Evolutionary conservation across 2,329 filamentous ascomycete species (phyloP), one percentile per base, ranked within the genome.

Genomic region (Phaeosphaeria sp.): DNA sequence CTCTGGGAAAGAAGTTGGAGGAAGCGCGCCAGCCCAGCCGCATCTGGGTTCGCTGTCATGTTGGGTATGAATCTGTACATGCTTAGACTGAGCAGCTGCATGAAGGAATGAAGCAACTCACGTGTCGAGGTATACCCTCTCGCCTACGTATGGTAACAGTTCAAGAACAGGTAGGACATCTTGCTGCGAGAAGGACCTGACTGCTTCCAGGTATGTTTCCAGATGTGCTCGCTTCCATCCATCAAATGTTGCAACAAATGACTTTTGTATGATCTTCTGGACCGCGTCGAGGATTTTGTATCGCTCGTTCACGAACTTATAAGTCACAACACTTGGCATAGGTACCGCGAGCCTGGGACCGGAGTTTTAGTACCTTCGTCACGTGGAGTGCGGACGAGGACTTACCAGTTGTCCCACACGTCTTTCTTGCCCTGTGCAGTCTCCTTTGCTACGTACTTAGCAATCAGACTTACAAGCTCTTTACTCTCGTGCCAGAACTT

Each of bases 61-160:
- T 24, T 47, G 11, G 40, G 40, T 21, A 56, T 40, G 20, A 56
- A 33, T n/a, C 54, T 56, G 39, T 13, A 47, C 4, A 18, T 20
- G n/a, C 9, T 52, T n/a, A 48, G 43, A 20, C 2, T 21, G 30
- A 36, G n/a, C 18, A 47, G 20, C 15, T 11, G 30, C 24, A 20
- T 25, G 11, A n/a, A 43, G 15, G 11, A 25, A 20, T 17, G 3
- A 20, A 43, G n/a, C n/a, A n/a, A 51, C 50, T 52, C 46, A 53
- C 55, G 21, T 20, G 21, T 53, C 39, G n/a, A 57, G 39, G 45
- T 45, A 57, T 3, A 8, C 11, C 15, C 43, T 13, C 18, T 18
- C 21, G 9, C 44, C 8, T 20, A 53, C n/a, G 6, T 15, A 15
- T 15, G 33, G 50, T n/a, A 57, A 45, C 2, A 57, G n/a, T 13